Conservation (phyloP, 169 alveolate genomes). For the Plasmodium blacklocki region DNA sequence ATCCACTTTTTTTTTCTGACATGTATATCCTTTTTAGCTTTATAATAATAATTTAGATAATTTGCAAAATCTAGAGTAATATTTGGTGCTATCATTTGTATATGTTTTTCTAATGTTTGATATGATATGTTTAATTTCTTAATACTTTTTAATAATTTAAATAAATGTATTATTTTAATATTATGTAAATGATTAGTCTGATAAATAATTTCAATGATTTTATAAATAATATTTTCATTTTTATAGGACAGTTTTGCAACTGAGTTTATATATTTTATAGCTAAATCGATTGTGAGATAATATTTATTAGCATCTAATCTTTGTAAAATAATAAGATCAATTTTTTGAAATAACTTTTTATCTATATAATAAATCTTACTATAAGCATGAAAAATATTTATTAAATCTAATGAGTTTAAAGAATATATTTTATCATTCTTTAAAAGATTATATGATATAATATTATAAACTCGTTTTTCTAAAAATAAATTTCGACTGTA, state of each 20-base stretch:
- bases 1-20: constrained; percentile 68
- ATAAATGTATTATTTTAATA: constrained; percentile 56
- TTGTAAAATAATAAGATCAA: constrained; percentile 29
- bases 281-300: constrained; percentile 43
- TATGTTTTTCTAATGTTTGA: constrained; percentile 36
- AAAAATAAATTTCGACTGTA: constrained; percentile 45
- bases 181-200: constrained; percentile 44
- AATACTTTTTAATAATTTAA: constrained; percentile 46
- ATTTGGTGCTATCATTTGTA: constrained; percentile 50
- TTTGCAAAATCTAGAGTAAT: constrained; percentile 28
- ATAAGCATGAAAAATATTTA: constrained; percentile 69
- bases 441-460: constrained; percentile 16
- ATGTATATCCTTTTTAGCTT: constrained; percentile 44
- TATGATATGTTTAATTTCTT: constrained; percentile 31
- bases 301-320: constrained; percentile 33
- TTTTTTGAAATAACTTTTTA: constrained; percentile 24
- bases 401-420: constrained; percentile 29
- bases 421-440: constrained; percentile 20
- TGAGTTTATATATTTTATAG: constrained; percentile 59
- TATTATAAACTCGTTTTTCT: constrained; percentile 43
- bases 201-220: constrained; percentile 40
- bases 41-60: constrained; percentile 38
- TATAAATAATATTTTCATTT: constrained; percentile 53
- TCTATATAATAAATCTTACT: constrained; percentile 66
- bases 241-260: constrained; percentile 54